Conservation (phyloP, 805 yeast genomes). For the Saccharomycopsis amapae region DNA sequence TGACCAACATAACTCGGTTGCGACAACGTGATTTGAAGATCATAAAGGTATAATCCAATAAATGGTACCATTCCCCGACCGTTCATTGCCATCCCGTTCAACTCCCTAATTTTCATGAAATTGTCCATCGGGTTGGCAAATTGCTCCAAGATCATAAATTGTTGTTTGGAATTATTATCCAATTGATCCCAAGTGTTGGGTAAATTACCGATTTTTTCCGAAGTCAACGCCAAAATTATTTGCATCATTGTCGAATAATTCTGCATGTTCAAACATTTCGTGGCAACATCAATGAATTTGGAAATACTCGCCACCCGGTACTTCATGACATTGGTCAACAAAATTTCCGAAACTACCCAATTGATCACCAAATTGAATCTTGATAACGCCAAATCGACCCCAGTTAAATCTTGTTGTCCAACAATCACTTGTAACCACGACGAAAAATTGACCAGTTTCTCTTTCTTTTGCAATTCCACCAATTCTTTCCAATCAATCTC, state of each 20-base stretch:
- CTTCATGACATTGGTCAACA: constrained; percentile 53
- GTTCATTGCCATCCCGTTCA: constrained; percentile 52
- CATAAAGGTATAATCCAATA: constrained; percentile 78
- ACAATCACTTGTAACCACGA: constrained; percentile 80
- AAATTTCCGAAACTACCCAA: constrained; percentile 86
- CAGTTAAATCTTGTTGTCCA: constrained; percentile 45
- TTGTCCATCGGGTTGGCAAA: constrained; percentile 70
- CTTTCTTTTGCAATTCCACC: constrained; percentile 45
- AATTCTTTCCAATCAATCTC: constrained; percentile 92
- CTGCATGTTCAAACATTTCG: constrained; percentile 61
- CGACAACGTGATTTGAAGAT: constrained; percentile 41
- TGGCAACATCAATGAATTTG: constrained; percentile 82
- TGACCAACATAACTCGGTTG: constrained; percentile 18
- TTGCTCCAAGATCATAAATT: constrained; percentile 60
- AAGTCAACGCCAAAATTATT: constrained; percentile 70
- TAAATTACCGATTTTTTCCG: constrained; percentile 50
- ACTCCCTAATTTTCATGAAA: constrained; percentile 58
- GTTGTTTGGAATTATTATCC: constrained; percentile 62
- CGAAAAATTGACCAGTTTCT: constrained; percentile 46
- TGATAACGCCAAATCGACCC: constrained; percentile 74
- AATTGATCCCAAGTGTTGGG: constrained; percentile 68
- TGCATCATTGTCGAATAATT: constrained; percentile 87
- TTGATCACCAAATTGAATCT: constrained; percentile 84
- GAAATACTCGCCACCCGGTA: constrained; percentile 67
- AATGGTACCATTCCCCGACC: constrained; percentile 83